Evolutionary conservation across 1,139 yeast genomes (phyloP).

Genomic region (Candida buenavistaensis): DNA sequence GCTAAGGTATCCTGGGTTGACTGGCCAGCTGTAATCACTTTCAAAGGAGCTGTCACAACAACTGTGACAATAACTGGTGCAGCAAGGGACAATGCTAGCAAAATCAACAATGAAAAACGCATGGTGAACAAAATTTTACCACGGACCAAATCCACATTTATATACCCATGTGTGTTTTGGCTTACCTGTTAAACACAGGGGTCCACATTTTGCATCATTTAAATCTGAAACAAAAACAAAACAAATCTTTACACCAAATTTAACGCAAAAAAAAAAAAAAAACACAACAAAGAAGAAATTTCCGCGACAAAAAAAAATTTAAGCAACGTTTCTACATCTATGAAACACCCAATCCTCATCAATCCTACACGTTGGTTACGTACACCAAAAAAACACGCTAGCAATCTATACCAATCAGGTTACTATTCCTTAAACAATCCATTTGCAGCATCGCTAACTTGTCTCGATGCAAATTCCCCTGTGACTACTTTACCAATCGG

Average conservation of each 20-base stretch:
- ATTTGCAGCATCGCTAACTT: conserved; percentile 21
- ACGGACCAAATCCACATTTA: no score
- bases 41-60: conserved; percentile 5
- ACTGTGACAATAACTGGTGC: conserved; percentile 2
- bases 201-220: conserved; percentile 1
- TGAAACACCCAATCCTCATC: conserved; percentile 27
- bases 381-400: conserved; percentile 19
- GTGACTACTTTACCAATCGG: conserved; percentile 23
- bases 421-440: conserved; percentile 22
- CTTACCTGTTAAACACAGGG: not conserved
- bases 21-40: conserved; percentile 4
- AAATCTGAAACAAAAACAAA: conserved; percentile 1
- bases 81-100: conserved; percentile 1
- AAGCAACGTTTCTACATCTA: no score
- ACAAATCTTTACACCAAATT: no score
- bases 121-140: no score
- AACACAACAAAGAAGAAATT: no score
- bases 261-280: not conserved
- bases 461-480: conserved; percentile 23
- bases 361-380: conserved; percentile 27
- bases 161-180: no score
- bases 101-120: no score
- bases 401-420: conserved; percentile 15
- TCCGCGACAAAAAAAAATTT: no score
- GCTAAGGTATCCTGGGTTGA: no score